These are phyloP conservation scores for Yamadazyma epiphylla DNA, from an alignment of 1,139 yeast genomes.

Conservation along the genomic window DNA sequence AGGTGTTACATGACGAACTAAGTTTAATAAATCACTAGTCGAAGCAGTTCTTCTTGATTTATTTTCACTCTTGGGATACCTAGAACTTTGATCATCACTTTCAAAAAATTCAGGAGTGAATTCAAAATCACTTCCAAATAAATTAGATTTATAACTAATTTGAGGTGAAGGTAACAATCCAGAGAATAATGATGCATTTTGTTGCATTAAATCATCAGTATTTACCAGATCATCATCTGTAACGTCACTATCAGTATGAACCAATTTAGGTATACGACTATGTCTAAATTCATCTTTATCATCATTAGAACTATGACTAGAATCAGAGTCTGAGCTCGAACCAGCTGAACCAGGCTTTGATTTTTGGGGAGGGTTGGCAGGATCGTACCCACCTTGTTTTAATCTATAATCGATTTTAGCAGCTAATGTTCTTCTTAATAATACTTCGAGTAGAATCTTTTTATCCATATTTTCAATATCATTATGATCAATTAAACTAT, in stretches of 20 bases:
- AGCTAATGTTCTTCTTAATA: conserved; percentile 40
- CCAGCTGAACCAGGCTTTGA: neutral
- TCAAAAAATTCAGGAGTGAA: conserved; percentile 7
- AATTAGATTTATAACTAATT: conserved; percentile 30
- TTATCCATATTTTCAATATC: conserved; percentile 30
- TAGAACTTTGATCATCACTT: conserved; percentile 7
- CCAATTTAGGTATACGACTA: conserved; percentile 15
- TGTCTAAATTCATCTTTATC: conserved; percentile 5
- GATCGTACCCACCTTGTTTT: conserved; percentile 14
- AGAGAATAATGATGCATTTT: conserved; percentile 29
- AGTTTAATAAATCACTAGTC: conserved; percentile 12
- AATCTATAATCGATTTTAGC: conserved; percentile 41
- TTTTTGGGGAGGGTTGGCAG: neutral
- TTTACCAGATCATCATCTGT: conserved; percentile 20
- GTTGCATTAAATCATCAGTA: conserved; percentile 30
- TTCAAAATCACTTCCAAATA: conserved; percentile 21
- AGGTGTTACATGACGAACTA: conserved; percentile 12
- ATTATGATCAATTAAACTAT: conserved; percentile 15
- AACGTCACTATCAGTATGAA: conserved; percentile 16
- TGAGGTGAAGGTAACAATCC: conserved; percentile 39
- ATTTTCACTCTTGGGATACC: conserved; percentile 7
- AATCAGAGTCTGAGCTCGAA: conserved; percentile 1
- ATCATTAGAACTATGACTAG: neutral
- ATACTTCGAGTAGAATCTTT: conserved; percentile 32
- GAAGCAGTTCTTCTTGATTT: conserved; percentile 16